Evolutionary conservation across 805 yeast species (phyloP), one percentile per base, ranked within the genome.

Genomic region (Myxozyma neotropica): DNA sequence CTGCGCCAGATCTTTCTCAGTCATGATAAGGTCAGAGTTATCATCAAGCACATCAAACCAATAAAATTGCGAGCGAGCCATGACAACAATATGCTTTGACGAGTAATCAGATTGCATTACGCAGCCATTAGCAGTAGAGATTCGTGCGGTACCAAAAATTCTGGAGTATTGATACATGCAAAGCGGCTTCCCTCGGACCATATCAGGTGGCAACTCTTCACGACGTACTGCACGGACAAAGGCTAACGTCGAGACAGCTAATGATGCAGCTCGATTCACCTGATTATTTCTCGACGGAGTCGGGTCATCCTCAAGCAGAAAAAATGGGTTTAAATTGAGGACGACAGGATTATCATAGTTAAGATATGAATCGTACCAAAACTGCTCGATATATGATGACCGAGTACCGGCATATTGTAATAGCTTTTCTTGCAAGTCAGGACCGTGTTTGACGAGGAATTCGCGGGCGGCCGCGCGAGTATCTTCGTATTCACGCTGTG

Each of bases 111-210:
- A 82, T 73, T 90, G 96, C 85, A 91, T 84, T 57, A 88, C 83
- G 73, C 97, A 91, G 2, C 96, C 95, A 1, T 82, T 79, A 23
- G 80, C 79, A 0, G 94, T 86, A 48, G 97, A 96, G 63, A 91
- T 87, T 71, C 97, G 79, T 2, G 95, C 81, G 27, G 95, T 85
- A 1, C 96, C 97, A 76, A 91, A 91, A 60, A 91, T 77, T 73
- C 88, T 86, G 21, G 87, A 82, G 75, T 90, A 91, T 73, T 91
- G 97, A 71, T 89, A 93, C 97, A 91, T 91, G 74, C 93, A 90
- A 53, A 91, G 77, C 0, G 89, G 84, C 10, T 82, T 83, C 57
- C 83, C 84, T 57, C 84, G 83, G 64, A 87, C 76, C 53, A 72
- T 74, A 72, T 91, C 97, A 0, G 87, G 86, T 4, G 87, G 83